phyloP scores from a whole-genome alignment of 2,329 filamentous ascomycete genomes.

The Diplocarpon mali region DNA sequence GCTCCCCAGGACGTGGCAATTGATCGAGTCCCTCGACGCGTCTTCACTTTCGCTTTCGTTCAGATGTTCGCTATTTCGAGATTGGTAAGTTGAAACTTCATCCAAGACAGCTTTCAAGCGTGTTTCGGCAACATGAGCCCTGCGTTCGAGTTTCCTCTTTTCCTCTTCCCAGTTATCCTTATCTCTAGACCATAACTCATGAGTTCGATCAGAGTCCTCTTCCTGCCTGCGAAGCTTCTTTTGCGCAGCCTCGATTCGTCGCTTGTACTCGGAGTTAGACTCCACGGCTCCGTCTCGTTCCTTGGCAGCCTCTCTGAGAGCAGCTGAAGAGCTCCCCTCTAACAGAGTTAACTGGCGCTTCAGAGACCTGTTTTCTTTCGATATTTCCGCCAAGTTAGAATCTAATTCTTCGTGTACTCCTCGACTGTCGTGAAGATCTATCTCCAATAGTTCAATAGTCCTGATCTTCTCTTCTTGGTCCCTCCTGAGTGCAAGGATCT shows the following conservation, averaged over 20 bases:
- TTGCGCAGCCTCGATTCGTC: constrained; percentile 65
- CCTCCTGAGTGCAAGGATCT: constrained; percentile 76
- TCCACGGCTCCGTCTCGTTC: constrained; percentile 81
- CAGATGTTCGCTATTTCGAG: constrained; percentile 35
- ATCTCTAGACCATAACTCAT: constrained; percentile 74
- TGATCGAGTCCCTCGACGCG: constrained; percentile 44
- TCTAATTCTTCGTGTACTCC: constrained; percentile 65
- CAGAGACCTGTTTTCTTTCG: constrained; percentile 67
- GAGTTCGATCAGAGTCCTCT: constrained; percentile 68
- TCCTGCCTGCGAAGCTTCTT: constrained; percentile 71
- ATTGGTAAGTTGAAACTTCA: constrained; percentile 66
- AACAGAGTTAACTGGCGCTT: constrained; percentile 79
- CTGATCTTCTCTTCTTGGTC: constrained; percentile 86
- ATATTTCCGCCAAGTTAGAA: constrained; percentile 46
- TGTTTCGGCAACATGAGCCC: constrained; percentile 80
- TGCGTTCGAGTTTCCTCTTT: constrained; percentile 69
- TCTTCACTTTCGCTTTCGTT: constrained; percentile 52
- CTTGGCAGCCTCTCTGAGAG: constrained; percentile 68
- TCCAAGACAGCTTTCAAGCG: constrained; percentile 75
- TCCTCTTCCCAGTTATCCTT: constrained; percentile 79
- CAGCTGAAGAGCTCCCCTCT: constrained; percentile 80
- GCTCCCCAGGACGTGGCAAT: constrained; percentile 41
- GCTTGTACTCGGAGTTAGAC: constrained; percentile 57
- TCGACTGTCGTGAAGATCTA: constrained; percentile 56
- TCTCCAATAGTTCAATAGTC: constrained; percentile 77